Evolutionary conservation across 768 basidiomycete genomes (phyloP), one percentile per base, ranked within the genome.

Genomic region (Mycena indigotica): DNA sequence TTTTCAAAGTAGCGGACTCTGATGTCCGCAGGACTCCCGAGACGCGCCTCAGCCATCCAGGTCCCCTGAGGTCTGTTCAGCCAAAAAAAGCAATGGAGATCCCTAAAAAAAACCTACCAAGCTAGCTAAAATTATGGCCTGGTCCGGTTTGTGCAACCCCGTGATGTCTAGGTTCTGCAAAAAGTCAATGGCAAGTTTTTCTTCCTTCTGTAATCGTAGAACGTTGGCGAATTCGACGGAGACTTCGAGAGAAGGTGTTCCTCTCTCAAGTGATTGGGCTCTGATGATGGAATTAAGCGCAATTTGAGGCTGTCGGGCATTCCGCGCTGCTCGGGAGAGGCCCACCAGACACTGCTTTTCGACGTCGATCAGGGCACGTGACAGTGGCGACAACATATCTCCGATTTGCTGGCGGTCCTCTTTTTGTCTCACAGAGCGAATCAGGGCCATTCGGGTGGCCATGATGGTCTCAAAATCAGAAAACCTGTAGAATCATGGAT

Each of bases 151-250:
- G 28, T 46, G 26, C 24, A 57, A 39, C 69, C 56, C 35, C 6
- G 46, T 60, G 40, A 29, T 75, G 58, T 54, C 69, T 66, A 77
- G 68, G 30, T 75, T 73, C 51, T 80, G 81, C 52, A 96, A 77
- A 50, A 83, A 86, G 58, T 88, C 82, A 44, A 95, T 87, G 0
- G 96, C 95, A 3, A 88, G 71, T 58, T 85, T 86, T 64, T 93
- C 89, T 68, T 99, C 96, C 41, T 84, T 85, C 58, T 92, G 88
- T 10, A 83, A 72, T 93, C 96, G 98, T 5, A 98, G 79, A 17
- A 98, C 94, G 57, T 87, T 84, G 16, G 96, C 89, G 64, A 93
- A 93, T 68, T 97, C 95, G 65, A 87, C 80, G 0, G 86, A 83
- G 23, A 90, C 84, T 26, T 81, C 77, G 3, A 83, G 76, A 16